These are phyloP conservation scores for Discostella stelligera DNA, from an alignment of 352 stramenopile species.

Conservation along the genomic window DNA sequence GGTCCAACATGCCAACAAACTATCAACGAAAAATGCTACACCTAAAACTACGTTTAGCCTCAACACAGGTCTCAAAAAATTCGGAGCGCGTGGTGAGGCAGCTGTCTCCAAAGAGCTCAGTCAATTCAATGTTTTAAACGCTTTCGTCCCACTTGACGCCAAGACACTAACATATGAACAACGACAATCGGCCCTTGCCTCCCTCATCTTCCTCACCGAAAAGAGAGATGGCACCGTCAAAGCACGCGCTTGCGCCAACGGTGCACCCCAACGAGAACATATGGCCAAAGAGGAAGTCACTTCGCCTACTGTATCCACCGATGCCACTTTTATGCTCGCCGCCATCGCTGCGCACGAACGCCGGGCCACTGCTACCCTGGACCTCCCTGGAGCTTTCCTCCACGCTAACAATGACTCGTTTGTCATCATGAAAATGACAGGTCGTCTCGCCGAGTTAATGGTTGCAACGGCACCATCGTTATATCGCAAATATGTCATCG, in stretches of 20 bases:
- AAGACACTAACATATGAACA: conserved; percentile 14
- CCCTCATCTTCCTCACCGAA: conserved; percentile 53
- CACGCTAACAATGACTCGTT: conserved; percentile 24
- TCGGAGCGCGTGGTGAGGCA: conserved; percentile 16
- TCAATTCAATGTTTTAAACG: conserved; percentile 31
- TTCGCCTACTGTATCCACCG: conserved; percentile 28
- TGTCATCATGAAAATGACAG: conserved; percentile 23
- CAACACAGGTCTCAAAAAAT: conserved; percentile 42
- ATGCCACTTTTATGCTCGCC: conserved; percentile 22
- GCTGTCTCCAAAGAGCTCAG: conserved; percentile 33
- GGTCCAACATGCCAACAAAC: background rate
- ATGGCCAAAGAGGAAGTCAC: conserved; percentile 38
- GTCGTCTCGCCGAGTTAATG: conserved; percentile 29
- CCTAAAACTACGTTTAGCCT: conserved; percentile 4
- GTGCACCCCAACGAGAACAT: conserved; percentile 25
- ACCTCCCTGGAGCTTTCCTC: conserved; percentile 48
- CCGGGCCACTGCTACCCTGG: conserved; percentile 16
- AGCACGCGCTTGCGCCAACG: conserved; percentile 36
- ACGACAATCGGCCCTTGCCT: conserved; percentile 11
- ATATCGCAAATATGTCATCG: conserved; percentile 14
- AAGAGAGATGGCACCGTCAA: conserved; percentile 47
- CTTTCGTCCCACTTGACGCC: conserved; percentile 12
- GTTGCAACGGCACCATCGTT: conserved; percentile 17
- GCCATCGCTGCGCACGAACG: conserved; percentile 40
- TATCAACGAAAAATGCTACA: background rate